phyloP scores from a whole-genome alignment of 768 basidiomycete species.

The Phanerodontia chrysosporium region DNA sequence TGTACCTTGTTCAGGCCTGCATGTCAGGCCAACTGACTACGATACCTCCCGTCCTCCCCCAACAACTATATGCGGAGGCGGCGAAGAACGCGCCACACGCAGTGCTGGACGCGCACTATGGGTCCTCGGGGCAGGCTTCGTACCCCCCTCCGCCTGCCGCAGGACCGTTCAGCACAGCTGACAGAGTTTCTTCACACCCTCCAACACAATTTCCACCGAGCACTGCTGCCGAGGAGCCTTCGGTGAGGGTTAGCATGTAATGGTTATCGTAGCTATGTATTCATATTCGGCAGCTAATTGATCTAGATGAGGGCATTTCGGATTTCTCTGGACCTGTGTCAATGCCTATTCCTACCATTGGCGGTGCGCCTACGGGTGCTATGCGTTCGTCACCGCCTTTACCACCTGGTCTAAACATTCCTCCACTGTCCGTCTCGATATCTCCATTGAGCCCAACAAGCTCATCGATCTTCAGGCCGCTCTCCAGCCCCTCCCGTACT shows the following conservation, averaged over 20 bases:
- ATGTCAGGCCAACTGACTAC: conserved; percentile 39
- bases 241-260: neutral
- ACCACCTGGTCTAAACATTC: neutral
- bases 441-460: neutral
- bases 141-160: neutral
- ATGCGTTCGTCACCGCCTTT: neutral
- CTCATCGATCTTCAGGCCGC: neutral
- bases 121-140: neutral
- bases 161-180: neutral
- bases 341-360: neutral
- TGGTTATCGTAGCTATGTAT: neutral
- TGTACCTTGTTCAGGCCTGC: conserved; percentile 60
- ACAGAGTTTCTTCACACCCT: neutral
- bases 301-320: neutral
- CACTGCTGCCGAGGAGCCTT: neutral
- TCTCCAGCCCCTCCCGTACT: neutral
- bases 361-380: neutral
- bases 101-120: neutral
- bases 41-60: conserved; percentile 39
- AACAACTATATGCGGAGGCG: conserved; percentile 42
- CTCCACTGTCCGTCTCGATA: neutral
- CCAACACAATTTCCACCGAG: neutral
- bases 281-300: neutral
- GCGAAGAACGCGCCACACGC: neutral
- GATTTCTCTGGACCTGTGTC: neutral